These are phyloP conservation scores for Eucalyptus erythrocorys DNA, from an alignment of 345 rosid genomes.

Conservation along the genomic window DNA sequence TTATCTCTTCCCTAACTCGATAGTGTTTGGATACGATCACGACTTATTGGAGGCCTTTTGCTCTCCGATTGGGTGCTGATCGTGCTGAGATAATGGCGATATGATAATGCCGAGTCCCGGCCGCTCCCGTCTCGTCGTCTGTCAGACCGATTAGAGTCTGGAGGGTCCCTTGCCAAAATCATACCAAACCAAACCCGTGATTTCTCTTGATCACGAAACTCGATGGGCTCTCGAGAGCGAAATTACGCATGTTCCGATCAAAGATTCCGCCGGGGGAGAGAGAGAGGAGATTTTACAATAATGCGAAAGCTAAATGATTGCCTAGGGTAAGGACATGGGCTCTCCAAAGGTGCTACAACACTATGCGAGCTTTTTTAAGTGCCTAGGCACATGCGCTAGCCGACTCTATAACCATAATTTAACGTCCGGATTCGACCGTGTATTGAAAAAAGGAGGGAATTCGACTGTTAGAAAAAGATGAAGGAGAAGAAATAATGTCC, in stretches of 20 bases:
- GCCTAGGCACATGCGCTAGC: background rate
- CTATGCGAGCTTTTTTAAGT: background rate
- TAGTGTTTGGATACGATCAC: fast-evolving
- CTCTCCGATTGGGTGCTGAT: background rate
- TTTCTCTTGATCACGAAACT: background rate
- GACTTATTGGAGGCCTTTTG: background rate
- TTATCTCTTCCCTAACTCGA: background rate
- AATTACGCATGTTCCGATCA: background rate
- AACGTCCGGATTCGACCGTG: background rate
- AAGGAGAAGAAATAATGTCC: background rate
- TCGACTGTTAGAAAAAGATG: background rate
- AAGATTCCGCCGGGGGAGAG: background rate
- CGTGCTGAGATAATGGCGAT: background rate
- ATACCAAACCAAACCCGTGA: background rate
- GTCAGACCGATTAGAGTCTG: background rate
- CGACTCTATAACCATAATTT: background rate
- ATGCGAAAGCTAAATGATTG: background rate
- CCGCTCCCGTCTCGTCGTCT: fast-evolving
- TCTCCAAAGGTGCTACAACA: background rate
- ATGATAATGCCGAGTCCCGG: background rate
- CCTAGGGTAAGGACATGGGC: background rate
- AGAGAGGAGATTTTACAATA: background rate
- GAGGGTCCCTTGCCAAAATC: background rate
- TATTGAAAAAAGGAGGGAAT: background rate
- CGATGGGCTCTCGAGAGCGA: background rate